A percentile compares a stretch with the other conserved stretches of the same genome.
These are phyloP conservation scores for Emiliania huxleyi DNA, from an alignment of 78 protist genomes.

Conservation along the genomic window DNA sequence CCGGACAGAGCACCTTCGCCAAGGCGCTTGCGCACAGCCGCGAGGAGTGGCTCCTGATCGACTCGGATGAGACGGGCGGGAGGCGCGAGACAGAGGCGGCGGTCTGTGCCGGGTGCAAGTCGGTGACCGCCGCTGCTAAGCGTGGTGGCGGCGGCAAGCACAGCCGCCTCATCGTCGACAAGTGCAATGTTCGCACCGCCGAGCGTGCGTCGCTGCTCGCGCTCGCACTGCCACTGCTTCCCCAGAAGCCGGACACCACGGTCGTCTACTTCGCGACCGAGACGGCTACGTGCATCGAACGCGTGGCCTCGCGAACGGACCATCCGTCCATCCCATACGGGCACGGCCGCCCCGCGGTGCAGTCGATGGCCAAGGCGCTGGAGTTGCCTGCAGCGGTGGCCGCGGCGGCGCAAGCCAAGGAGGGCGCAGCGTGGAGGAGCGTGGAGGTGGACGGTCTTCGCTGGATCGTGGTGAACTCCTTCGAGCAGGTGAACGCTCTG, in stretches of 20 bases:
- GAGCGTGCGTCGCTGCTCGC: neutral
- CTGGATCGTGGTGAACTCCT: neutral
- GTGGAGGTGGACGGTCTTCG: neutral
- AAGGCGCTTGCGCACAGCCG: neutral
- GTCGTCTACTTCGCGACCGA: neutral
- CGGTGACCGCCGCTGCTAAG: too few species aligned
- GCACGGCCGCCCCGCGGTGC: neutral
- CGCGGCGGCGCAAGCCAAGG: too few species aligned
- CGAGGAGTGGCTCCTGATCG: neutral
- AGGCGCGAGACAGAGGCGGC: neutral
- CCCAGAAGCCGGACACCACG: too few species aligned
- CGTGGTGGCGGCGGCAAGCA: neutral
- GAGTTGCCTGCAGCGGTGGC: too few species aligned
- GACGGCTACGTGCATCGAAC: neutral
- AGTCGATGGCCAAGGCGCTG: neutral
- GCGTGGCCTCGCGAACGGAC: neutral
- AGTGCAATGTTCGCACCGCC: neutral
- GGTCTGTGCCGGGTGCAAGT: neutral
- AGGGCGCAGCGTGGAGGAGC: neutral
- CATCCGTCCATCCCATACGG: constrained; percentile 24
- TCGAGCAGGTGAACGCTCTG: neutral
- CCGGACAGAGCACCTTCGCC: neutral
- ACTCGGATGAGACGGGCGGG: neutral
- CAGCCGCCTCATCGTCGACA: neutral
- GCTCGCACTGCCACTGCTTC: too few species aligned